These are phyloP conservation scores for Fonsecaea nubica DNA, from an alignment of 2,329 filamentous ascomycete species.

Conservation along the genomic window DNA sequence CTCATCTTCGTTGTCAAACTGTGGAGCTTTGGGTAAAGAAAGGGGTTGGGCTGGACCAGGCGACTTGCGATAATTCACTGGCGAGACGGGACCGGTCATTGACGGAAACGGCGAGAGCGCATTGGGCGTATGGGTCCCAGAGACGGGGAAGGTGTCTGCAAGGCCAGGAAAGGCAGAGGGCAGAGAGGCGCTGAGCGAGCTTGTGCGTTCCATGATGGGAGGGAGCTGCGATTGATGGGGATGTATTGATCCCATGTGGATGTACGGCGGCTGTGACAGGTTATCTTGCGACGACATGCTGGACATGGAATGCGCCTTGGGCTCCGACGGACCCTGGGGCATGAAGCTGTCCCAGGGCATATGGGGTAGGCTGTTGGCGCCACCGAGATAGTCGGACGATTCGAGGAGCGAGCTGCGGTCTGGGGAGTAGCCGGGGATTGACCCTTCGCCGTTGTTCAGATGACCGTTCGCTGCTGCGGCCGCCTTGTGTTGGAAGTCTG, in stretches of 20 bases:
- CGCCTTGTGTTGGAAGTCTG: conserved; percentile 95
- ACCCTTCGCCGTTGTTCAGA: conserved; percentile 54
- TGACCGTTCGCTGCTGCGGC: conserved; percentile 67
- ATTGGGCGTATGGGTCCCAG: conserved; percentile 72
- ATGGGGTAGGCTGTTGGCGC: conserved; percentile 80
- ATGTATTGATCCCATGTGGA: conserved; percentile 63
- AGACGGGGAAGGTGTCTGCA: conserved; percentile 72
- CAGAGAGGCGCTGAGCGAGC: conserved; percentile 64
- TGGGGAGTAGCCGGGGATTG: conserved; percentile 72
- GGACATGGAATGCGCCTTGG: conserved; percentile 77
- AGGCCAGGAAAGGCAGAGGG: conserved; percentile 73
- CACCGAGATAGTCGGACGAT: conserved; percentile 75
- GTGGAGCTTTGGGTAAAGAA: conserved; percentile 74
- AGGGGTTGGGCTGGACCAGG: conserved; percentile 71
- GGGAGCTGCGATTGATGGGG: conserved; percentile 69
- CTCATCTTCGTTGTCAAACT: conserved; percentile 83
- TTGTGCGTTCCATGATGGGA: conserved; percentile 70
- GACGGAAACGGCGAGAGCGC: conserved; percentile 75
- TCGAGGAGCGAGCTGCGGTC: conserved; percentile 76
- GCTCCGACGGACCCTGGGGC: conserved; percentile 70
- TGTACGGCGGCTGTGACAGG: conserved; percentile 66
- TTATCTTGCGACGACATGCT: conserved; percentile 71
- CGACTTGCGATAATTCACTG: conserved; percentile 72
- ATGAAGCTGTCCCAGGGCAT: conserved; percentile 93
- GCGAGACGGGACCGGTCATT: conserved; percentile 71